Base-by-base conservation (phyloP, 2,329 filamentous ascomycete species). In the Aureobasidium sp. region DNA sequence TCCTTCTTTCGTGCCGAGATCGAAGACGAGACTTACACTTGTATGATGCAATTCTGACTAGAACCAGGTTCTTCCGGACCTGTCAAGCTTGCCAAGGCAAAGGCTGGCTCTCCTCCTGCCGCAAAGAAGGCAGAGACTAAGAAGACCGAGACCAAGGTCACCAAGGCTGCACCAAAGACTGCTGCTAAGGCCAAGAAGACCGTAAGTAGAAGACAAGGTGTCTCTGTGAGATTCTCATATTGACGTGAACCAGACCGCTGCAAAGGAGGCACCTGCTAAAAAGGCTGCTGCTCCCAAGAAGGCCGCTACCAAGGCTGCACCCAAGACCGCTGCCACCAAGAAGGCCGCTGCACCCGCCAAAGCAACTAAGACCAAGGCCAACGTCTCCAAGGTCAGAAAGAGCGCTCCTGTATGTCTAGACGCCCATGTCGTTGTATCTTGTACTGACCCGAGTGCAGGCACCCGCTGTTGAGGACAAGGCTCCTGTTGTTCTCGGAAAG, bases 51-150 rank as follows among this genome's bases (percentile, higher is more conserved):
- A 27, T 34, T 27, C 44, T 59, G 71, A 63, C 75, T 74, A 60
- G 71, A 63, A 62, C 63, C 57, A 91, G 88, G 89, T 70, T 83
- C 90, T 63, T 96, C 91, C 66, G 91, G 91, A 64, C 89, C 90
- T 68, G 91, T 94, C 77, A 96, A 96, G 87, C 87, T 96, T 64
- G 75, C 69, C 62, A 72, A 70, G 63, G 65, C 71, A 36, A 72
- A 74, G 67, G 64, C 71, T 36, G 62, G 65, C 36, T 66, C 69
- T 54, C 65, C 70, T 29, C 61, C 67, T 29, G 65, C 67, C 47
- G 61, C 67, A 70, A 71, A 78, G 65, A 64, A 62, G 60, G 55
- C 61, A 42, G 59, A 69, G 64, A 61, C 67, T 36, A 67, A 77
- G 65, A 64, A 62, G 60, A 62, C 60, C 39, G 59, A 69, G 65